Evolutionary conservation across 139 green algal species (phyloP), one percentile per base, ranked within the genome.

Genomic region (Closterium sp.): DNA sequence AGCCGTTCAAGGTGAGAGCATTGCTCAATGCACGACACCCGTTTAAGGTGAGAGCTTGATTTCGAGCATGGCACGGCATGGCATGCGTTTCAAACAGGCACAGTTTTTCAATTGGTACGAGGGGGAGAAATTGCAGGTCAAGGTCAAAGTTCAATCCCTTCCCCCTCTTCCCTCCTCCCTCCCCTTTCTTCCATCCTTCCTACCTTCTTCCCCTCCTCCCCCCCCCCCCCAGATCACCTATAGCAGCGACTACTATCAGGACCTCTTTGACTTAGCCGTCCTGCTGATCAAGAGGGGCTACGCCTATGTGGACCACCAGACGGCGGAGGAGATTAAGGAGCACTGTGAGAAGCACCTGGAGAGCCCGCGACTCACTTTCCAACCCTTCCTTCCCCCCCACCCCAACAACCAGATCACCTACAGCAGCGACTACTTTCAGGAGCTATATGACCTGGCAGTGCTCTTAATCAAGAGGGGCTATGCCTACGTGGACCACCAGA

Each of bases 401-500:
- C n/a, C 83, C 83, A 1, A 12, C 64, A 28, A 83, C 66, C 91
- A 94, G 88, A 34, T 94, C 36, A 99, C 98, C 4, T 98, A 99
- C 95, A 97, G 96, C 35, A 96, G 90, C 28, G 96, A 99, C 94
- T 99, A 99, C 95, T 99, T 99, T 92, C 91, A 98, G 85, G 76
- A 97, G 95, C 96, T 99, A 85, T 96, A 99, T 88, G 96, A 96
- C 12, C 94, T 98, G 55, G 98, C 98, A 6, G 90, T 99, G 30
- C 87, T 98, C 92, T 96, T 99, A 31, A 99, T 99, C 93, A 97
- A 98, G 94, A 64, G 31, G 0, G 97, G 96, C 33, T 91, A 98
- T 86, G 98, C 98, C 3, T 99, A 98, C 93, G 98, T 99, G 23
- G 98, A 97, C 94, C 98, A 99, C 94, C 98, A 93, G 34, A 99